phyloP scores from a whole-genome alignment of 805 yeast species.

The Suhomyces pyralidae region DNA sequence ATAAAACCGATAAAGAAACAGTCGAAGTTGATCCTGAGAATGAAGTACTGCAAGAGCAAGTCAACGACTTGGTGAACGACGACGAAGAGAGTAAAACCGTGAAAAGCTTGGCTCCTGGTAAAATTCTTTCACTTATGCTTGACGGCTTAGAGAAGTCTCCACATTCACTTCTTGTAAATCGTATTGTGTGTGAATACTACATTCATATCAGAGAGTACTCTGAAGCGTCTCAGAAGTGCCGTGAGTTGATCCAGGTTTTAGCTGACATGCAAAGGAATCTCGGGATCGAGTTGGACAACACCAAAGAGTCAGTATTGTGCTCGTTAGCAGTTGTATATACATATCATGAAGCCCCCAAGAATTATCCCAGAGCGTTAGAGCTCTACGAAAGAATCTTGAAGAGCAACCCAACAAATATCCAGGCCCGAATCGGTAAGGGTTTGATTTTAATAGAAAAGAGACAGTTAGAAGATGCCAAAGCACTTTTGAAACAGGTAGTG shows the following conservation, averaged over 20 bases:
- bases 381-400: conserved; percentile 62
- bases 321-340: conserved; percentile 75
- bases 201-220: conserved; percentile 61
- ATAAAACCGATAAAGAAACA: conserved; percentile 13
- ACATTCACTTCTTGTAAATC: conserved; percentile 54
- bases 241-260: conserved; percentile 54
- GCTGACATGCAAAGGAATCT: conserved; percentile 46
- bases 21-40: conserved; percentile 14
- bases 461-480: conserved; percentile 52
- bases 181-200: conserved; percentile 62
- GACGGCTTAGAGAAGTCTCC: conserved; percentile 46
- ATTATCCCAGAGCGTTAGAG: conserved; percentile 69
- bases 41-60: conserved; percentile 4
- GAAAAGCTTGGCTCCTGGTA: conserved; percentile 42
- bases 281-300: conserved; percentile 47
- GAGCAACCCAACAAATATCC: conserved; percentile 39
- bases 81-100: not conserved
- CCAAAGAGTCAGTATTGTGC: conserved; percentile 59
- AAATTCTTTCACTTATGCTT: conserved; percentile 46
- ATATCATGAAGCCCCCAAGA: conserved; percentile 86
- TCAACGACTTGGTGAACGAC: conserved; percentile 6
- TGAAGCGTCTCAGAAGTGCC: conserved; percentile 57
- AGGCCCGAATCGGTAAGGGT: conserved; percentile 80
- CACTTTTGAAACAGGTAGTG: conserved; percentile 50
- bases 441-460: conserved; percentile 68